A percentile compares a stretch with the other conserved stretches of the same genome.
Evolutionary conservation across 352 stramenopile species (phyloP).

Genomic region (Phytophthora pisi): DNA sequence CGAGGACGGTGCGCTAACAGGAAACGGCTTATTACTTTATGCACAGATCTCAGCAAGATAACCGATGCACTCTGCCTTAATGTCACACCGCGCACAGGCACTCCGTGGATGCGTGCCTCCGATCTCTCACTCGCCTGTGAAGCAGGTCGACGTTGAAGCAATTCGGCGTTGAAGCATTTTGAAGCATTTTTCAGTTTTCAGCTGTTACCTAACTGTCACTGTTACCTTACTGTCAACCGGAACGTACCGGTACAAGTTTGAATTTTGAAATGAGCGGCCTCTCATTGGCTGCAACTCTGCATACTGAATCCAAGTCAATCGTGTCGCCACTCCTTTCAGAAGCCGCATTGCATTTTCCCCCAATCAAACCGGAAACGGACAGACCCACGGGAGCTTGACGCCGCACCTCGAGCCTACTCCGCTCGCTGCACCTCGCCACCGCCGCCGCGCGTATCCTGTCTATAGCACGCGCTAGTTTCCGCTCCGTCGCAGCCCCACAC

Average conservation of each 20-base stretch:
- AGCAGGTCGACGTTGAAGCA: neutral
- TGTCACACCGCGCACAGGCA: neutral
- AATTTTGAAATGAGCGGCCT: slow-evolving; percentile 38
- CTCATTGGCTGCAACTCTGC: slow-evolving; percentile 21
- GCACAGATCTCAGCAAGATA: neutral
- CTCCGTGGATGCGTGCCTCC: neutral
- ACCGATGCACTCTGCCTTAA: neutral
- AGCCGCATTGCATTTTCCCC: slow-evolving; percentile 17
- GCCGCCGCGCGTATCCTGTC: slow-evolving; percentile 7
- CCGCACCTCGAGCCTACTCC: slow-evolving; percentile 1
- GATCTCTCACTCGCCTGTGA: neutral
- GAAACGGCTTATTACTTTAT: neutral
- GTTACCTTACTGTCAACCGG: slow-evolving; percentile 7
- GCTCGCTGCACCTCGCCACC: neutral
- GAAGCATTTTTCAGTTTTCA: no score
- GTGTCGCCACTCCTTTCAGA: slow-evolving; percentile 12
- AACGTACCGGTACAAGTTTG: slow-evolving; percentile 30
- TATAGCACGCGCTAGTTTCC: slow-evolving; percentile 9
- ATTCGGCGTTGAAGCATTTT: neutral
- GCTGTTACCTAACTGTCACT: no score
- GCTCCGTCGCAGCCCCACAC: neutral
- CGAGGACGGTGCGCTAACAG: neutral
- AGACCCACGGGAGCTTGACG: neutral
- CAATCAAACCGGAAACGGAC: slow-evolving; percentile 19
- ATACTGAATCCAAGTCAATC: slow-evolving; percentile 39